Evolutionary conservation across 2,329 filamentous ascomycete species (phyloP).

Genomic region (Penicillium nordicum): DNA sequence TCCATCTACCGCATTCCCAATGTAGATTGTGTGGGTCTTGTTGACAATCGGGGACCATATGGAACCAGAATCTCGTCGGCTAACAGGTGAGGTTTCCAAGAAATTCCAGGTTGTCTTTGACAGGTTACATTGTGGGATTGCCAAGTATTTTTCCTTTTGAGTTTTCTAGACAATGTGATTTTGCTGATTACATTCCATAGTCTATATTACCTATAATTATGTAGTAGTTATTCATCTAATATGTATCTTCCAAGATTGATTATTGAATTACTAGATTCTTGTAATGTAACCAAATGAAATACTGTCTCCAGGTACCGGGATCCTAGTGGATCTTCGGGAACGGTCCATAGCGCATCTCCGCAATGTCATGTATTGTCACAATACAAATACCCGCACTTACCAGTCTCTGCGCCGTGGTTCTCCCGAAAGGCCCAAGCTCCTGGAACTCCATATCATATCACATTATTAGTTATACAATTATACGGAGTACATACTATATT

Average conservation of each 20-base stretch:
- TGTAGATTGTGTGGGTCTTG: background rate
- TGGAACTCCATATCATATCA: background rate
- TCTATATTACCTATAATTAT: too few relatives aligned
- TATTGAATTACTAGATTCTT: background rate
- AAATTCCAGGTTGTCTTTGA: background rate
- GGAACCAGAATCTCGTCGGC: background rate
- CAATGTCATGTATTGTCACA: conserved; percentile 6
- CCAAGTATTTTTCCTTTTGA: background rate
- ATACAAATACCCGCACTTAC: conserved; percentile 1
- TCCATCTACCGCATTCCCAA: background rate
- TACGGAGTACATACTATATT: too few relatives aligned
- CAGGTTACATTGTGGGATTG: conserved; percentile 6
- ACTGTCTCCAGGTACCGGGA: conserved; percentile 21
- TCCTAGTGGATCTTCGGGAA: conserved; percentile 17
- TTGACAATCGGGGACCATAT: background rate
- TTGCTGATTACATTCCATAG: too few relatives aligned
- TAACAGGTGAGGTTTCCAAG: background rate
- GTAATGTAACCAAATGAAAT: background rate
- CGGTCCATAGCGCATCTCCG: conserved; percentile 15
- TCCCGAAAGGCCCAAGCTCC: conserved; percentile 11
- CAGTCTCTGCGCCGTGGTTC: conserved; percentile 4
- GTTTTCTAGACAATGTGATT: background rate
- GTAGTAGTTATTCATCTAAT: background rate
- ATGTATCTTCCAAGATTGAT: background rate
- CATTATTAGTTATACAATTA: too few relatives aligned